Conservation (phyloP, 2,329 filamentous ascomycete species). For the Aspergillus hortae region DNA sequence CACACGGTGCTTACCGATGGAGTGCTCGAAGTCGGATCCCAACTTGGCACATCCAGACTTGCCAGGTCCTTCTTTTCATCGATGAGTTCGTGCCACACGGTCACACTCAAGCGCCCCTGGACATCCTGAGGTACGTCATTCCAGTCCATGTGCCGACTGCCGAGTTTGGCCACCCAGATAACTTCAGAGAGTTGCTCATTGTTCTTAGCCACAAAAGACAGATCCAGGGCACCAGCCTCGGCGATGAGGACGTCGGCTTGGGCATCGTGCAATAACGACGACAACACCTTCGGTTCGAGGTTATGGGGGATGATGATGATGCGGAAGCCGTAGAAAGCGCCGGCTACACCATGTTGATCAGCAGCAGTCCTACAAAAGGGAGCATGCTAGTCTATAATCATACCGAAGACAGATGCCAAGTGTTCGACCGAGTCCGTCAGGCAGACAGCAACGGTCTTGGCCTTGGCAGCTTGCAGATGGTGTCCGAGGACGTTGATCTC, state of each 20-base stretch:
- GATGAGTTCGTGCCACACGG: conserved; percentile 90
- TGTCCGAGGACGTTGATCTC: conserved; percentile 88
- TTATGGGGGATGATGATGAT: conserved; percentile 84
- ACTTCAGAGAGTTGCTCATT: conserved; percentile 72
- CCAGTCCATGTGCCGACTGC: conserved; percentile 93
- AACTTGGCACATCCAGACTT: conserved; percentile 61
- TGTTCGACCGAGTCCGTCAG: conserved; percentile 92
- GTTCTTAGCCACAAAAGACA: conserved; percentile 66
- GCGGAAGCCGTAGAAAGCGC: conserved; percentile 82
- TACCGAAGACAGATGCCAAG: conserved; percentile 71
- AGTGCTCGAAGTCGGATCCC: conserved; percentile 51
- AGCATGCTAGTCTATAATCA: conserved; percentile 11
- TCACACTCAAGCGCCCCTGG: conserved; percentile 70
- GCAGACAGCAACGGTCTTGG: conserved; percentile 78
- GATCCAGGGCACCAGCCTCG: conserved; percentile 79
- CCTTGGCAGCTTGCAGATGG: conserved; percentile 64
- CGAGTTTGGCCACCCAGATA: conserved; percentile 89
- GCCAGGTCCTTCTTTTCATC: conserved; percentile 62
- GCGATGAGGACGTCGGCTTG: conserved; percentile 79
- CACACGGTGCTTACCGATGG: conserved; percentile 45
- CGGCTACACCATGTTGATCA: conserved; percentile 50
- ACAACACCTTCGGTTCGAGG: conserved; percentile 64
- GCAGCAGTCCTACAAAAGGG: not conserved
- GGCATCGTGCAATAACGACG: conserved; percentile 68
- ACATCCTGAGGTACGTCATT: conserved; percentile 78